phyloP scores from a whole-genome alignment of 164 flowering plant species.

The Umbellularia californica region DNA sequence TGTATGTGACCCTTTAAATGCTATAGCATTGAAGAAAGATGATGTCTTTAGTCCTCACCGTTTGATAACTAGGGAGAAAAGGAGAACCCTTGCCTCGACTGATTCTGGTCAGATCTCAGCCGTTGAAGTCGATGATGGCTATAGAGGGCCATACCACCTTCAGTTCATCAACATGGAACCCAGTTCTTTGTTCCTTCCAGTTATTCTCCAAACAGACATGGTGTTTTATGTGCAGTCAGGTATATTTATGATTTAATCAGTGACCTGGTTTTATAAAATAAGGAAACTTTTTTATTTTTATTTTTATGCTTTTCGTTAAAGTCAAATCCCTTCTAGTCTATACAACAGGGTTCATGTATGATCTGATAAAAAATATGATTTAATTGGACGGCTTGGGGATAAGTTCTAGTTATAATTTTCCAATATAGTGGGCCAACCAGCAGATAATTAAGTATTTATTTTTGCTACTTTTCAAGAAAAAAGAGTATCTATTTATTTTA shows the following conservation, averaged over 20 bases:
- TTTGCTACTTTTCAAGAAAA: no score
- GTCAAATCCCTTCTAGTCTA: no score
- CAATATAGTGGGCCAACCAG: no score
- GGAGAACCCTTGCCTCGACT: conserved; percentile 39
- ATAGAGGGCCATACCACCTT: conserved; percentile 43
- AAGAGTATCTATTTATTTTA: no score
- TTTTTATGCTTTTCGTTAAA: no score
- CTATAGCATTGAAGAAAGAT: not conserved
- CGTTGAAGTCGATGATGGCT: conserved; percentile 40
- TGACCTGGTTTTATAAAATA: not conserved
- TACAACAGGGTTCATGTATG: no score
- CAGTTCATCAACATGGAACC: conserved; percentile 84
- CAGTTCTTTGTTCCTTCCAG: conserved; percentile 75
- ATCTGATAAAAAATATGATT: no score
- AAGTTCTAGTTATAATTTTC: no score
- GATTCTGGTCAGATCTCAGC: conserved; percentile 63
- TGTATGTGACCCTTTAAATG: not conserved
- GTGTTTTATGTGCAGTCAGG: conserved; percentile 76
- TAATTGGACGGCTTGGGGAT: no score
- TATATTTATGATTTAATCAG: conserved; percentile 18
- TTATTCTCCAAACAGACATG: conserved; percentile 73
- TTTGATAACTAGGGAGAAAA: conserved; percentile 37
- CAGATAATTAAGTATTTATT: no score
- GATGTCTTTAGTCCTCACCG: conserved; percentile 4
- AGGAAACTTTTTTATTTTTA: no score